Evolutionary conservation across 805 yeast genomes (phyloP).

Genomic region (Aciculoconidium aculeatum): DNA sequence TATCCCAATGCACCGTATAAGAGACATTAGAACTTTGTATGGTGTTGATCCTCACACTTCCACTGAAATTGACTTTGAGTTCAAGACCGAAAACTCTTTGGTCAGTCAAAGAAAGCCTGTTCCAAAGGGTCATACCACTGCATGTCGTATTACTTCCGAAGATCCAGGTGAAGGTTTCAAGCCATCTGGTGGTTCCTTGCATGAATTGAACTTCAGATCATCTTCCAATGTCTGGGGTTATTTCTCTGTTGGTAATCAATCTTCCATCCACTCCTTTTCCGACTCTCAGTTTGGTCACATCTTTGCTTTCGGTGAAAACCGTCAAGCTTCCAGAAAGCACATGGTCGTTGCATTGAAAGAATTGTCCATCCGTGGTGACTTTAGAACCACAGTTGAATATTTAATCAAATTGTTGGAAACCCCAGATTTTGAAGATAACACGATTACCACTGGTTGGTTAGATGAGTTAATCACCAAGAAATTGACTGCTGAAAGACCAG

Average conservation of each 20-base stretch:
- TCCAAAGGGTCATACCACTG: constrained; percentile 98
- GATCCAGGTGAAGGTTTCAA: constrained; percentile 99
- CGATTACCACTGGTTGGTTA: constrained; percentile 98
- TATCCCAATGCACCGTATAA: constrained; percentile 90
- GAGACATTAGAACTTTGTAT: constrained; percentile 86
- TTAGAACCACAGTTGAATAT: constrained; percentile 96
- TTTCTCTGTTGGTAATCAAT: constrained; percentile 93
- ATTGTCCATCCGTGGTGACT: constrained; percentile 95
- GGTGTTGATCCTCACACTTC: constrained; percentile 95
- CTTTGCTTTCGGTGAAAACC: constrained; percentile 97
- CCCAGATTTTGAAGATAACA: constrained; percentile 92
- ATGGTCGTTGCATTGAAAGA: constrained; percentile 99
- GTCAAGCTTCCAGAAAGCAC: constrained; percentile 96
- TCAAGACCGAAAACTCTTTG: constrained; percentile 63
- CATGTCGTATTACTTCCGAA: constrained; percentile 98
- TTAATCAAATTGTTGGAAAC: constrained; percentile 92
- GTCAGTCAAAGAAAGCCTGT: constrained; percentile 84
- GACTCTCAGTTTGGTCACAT: constrained; percentile 99
- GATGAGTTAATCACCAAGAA: constrained; percentile 92
- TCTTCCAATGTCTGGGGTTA: constrained; percentile 99
- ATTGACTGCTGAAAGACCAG: constrained; percentile 96
- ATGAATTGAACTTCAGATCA: constrained; percentile 94
- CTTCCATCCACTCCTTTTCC: constrained; percentile 95
- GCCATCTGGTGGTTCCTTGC: constrained; percentile 95
- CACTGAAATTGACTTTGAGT: constrained; percentile 86